These are phyloP conservation scores for Crepidotus variabilis DNA, from an alignment of 768 basidiomycete genomes.

Conservation along the genomic window DNA sequence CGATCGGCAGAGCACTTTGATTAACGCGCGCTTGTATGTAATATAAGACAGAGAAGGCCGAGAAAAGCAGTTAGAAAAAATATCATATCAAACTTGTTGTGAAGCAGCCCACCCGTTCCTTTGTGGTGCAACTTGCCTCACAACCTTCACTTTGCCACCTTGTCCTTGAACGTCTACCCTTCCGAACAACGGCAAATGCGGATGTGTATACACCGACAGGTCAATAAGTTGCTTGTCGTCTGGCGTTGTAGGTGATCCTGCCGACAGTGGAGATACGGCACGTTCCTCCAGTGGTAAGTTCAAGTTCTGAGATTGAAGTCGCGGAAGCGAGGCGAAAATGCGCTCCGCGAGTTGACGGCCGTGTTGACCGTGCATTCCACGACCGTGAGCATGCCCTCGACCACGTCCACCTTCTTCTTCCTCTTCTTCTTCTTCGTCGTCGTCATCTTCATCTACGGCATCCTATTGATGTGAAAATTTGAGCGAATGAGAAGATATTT, in stretches of 20 bases:
- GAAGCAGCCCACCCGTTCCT: conserved; percentile 33
- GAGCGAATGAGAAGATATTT: neutral
- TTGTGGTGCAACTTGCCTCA: conserved; percentile 42
- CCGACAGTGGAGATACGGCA: conserved; percentile 46
- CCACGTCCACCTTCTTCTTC: conserved; percentile 55
- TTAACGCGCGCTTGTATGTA: neutral
- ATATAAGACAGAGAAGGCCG: conserved; percentile 10
- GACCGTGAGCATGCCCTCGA: conserved; percentile 5
- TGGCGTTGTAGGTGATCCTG: conserved; percentile 41
- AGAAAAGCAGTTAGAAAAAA: conserved; percentile 13
- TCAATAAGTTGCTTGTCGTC: conserved; percentile 31
- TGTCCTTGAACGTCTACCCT: neutral
- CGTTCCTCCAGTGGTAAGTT: conserved; percentile 42
- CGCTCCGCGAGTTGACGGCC: conserved; percentile 27
- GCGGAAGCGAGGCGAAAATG: conserved; percentile 15
- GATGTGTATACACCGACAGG: conserved; percentile 22
- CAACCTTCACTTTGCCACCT: conserved; percentile 44
- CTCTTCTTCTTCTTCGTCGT: conserved; percentile 60
- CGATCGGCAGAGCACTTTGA: conserved; percentile 1
- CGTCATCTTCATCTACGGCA: conserved; percentile 45
- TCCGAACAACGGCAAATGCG: conserved; percentile 18
- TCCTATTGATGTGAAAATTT: conserved; percentile 31
- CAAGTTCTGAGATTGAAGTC: conserved; percentile 29
- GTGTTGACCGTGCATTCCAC: conserved; percentile 8
- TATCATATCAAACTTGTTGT: conserved; percentile 31